These are phyloP conservation scores for Kalaharituber pfeilii DNA, from an alignment of 2,329 filamentous ascomycete genomes.

Conservation along the genomic window DNA sequence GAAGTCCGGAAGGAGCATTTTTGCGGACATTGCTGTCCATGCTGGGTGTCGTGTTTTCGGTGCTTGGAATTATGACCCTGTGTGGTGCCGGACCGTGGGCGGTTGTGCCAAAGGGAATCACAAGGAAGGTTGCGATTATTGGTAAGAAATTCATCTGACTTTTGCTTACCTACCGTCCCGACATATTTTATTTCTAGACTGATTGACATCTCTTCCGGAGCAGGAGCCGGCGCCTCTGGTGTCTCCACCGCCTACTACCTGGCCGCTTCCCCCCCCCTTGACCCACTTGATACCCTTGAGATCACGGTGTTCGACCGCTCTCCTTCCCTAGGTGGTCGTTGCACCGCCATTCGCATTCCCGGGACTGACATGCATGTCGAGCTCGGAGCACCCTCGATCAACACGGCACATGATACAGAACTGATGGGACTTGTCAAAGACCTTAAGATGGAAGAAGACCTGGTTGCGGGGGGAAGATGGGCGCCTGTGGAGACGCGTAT, in stretches of 20 bases:
- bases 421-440: not conserved
- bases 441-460: not conserved
- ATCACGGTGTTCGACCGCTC: not conserved
- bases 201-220: too few relatives aligned
- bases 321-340: not conserved
- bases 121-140: not conserved
- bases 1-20: not conserved
- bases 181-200: not conserved
- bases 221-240: not conserved
- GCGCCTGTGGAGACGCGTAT: not conserved
- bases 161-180: too few relatives aligned
- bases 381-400: not conserved
- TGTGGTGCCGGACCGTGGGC: not conserved
- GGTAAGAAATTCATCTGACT: not conserved
- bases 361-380: not conserved
- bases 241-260: not conserved
- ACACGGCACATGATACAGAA: not conserved
- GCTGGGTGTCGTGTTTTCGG: not conserved
- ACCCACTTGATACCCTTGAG: not conserved
- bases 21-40: too few relatives aligned
- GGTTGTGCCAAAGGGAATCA: not conserved
- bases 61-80: not conserved
- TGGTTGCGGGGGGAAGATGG: not conserved
- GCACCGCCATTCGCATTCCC: not conserved
- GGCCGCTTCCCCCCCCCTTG: not conserved